These are phyloP conservation scores for Schwanniomyces etchellsii DNA, from an alignment of 1,139 yeast species.

Conservation along the genomic window DNA sequence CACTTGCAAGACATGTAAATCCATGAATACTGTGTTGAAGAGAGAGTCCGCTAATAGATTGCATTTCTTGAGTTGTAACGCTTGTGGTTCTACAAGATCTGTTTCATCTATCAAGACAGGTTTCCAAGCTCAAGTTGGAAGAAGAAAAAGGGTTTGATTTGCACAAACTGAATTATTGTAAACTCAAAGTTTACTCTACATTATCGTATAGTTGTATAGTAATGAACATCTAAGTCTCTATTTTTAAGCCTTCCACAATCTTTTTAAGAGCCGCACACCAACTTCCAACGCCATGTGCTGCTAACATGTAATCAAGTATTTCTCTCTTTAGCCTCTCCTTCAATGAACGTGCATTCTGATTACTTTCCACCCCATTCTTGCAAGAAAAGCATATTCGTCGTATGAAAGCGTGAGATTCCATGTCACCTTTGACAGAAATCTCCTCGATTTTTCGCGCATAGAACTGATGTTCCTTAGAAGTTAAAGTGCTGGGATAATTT, in stretches of 20 bases:
- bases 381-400: neutral
- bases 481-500: neutral
- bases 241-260: constrained; percentile 28
- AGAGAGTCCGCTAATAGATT: constrained; percentile 95
- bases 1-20: constrained; percentile 97
- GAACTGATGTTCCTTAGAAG: neutral
- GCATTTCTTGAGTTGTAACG: constrained; percentile 95
- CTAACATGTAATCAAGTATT: neutral
- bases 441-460: neutral
- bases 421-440: neutral
- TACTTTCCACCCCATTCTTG: neutral
- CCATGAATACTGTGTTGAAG: constrained; percentile 92
- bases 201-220: constrained; percentile 4
- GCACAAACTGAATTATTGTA: constrained; percentile 5
- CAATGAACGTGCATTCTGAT: neutral
- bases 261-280: constrained; percentile 57
- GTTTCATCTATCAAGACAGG: constrained; percentile 98
- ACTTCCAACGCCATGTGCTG: no score
- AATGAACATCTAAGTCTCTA: constrained; percentile 3
- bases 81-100: constrained; percentile 96
- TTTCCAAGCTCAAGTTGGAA: constrained; percentile 94
- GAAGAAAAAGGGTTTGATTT: constrained; percentile 48
- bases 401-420: neutral
- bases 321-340: neutral
- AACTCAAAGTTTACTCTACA: constrained; percentile 9